phyloP scores from a whole-genome alignment of 164 flowering plant species.

The Aristolochia fimbriata region DNA sequence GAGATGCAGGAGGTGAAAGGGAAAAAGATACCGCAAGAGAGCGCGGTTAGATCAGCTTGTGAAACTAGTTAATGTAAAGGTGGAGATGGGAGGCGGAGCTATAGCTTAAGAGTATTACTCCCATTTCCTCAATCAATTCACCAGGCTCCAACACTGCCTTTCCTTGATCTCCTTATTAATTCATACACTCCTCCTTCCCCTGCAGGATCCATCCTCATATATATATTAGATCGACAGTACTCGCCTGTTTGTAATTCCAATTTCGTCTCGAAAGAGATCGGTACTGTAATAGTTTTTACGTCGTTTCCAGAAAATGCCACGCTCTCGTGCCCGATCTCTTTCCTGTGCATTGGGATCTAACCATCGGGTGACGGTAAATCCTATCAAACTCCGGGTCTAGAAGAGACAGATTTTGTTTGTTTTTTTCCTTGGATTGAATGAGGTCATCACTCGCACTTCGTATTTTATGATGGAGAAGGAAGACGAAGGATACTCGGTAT shows the following conservation, averaged over 20 bases:
- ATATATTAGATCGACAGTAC: too few relatives aligned
- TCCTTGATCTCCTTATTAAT: background rate
- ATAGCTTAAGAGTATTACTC: too few relatives aligned
- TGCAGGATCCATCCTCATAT: background rate
- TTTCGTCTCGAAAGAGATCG: too few relatives aligned
- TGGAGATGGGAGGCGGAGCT: background rate
- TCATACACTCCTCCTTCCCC: background rate
- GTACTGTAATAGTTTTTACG: too few relatives aligned
- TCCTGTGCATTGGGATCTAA: background rate
- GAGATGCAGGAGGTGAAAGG: constrained; percentile 5
- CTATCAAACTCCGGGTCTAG: background rate
- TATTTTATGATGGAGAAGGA: constrained; percentile 50
- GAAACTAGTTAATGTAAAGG: constrained; percentile 8
- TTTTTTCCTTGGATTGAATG: background rate
- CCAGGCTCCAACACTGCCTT: constrained; percentile 3
- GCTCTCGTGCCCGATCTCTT: too few relatives aligned
- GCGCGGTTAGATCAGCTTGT: constrained; percentile 7
- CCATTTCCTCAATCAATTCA: constrained; percentile 3
- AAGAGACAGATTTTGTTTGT: background rate
- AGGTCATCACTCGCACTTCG: background rate
- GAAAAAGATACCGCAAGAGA: background rate
- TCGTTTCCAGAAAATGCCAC: too few relatives aligned
- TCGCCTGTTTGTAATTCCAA: background rate
- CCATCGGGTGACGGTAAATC: background rate
- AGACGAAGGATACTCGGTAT: constrained; percentile 51